Conservation (phyloP, 106 monocot genomes). For the Apostasia shenzhenica region DNA sequence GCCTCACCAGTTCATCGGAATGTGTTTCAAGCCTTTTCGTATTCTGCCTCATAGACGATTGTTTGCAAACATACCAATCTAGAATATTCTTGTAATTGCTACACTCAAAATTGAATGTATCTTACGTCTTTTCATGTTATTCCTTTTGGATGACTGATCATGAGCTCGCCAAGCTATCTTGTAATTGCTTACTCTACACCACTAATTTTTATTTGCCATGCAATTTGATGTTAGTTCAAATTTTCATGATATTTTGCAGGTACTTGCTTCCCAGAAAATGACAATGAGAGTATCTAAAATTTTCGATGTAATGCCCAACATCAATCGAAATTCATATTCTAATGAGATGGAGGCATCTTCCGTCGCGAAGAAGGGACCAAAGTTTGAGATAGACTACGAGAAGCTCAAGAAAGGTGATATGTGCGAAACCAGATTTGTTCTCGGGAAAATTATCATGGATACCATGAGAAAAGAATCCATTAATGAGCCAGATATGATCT, state of each 20-base stretch:
- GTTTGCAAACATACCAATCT: no score
- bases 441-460: slow-evolving; percentile 62
- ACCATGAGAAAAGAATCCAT: slow-evolving; percentile 15
- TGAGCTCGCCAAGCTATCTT: no score
- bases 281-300: slow-evolving; percentile 19
- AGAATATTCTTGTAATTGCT: no score
- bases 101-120: no score
- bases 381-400: slow-evolving; percentile 27
- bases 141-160: no score
- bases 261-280: slow-evolving; percentile 30
- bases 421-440: slow-evolving; percentile 46
- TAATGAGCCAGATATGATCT: neutral
- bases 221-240: neutral
- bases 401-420: slow-evolving; percentile 44
- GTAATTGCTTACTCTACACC: no score
- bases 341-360: slow-evolving; percentile 8
- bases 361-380: slow-evolving; percentile 15
- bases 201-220: no score
- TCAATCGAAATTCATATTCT: slow-evolving; percentile 5
- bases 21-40: no score
- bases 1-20: no score
- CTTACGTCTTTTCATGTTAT: no score
- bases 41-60: no score
- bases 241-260: slow-evolving; percentile 16
- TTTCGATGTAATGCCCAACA: slow-evolving; percentile 26